Evolutionary conservation across 2,329 filamentous ascomycete species (phyloP).

Genomic region (Aspergillus sp.): DNA sequence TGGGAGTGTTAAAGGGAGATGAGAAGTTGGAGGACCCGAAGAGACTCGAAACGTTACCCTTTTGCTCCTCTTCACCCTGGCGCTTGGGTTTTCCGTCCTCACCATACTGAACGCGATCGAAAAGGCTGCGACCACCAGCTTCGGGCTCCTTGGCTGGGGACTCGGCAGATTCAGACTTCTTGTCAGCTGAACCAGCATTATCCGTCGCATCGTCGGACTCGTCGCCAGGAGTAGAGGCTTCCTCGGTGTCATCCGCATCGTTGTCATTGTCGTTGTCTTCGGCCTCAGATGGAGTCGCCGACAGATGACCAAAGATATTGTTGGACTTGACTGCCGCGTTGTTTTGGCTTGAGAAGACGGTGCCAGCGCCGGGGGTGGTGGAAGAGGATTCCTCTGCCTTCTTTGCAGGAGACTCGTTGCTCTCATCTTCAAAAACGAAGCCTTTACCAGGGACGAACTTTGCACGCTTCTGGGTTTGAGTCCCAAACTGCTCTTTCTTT

Average conservation of each 20-base stretch:
- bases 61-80: slow-evolving; percentile 21
- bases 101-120: slow-evolving; percentile 36
- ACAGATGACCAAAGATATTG: slow-evolving; percentile 43
- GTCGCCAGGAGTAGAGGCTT: slow-evolving; percentile 25
- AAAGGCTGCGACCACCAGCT: slow-evolving; percentile 36
- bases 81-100: slow-evolving; percentile 29
- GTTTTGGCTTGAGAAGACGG: slow-evolving; percentile 31
- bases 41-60: slow-evolving; percentile 22
- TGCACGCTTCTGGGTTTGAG: slow-evolving; percentile 35
- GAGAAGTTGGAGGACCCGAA: slow-evolving; percentile 29
- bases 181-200: slow-evolving; percentile 11
- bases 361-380: slow-evolving; percentile 13
- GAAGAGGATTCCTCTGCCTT: slow-evolving; percentile 21
- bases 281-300: slow-evolving; percentile 31
- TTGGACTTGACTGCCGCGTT: slow-evolving; percentile 31
- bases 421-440: slow-evolving; percentile 34
- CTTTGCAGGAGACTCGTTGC: slow-evolving; percentile 22
- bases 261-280: slow-evolving; percentile 24
- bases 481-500: slow-evolving; percentile 46
- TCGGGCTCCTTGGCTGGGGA: slow-evolving; percentile 23
- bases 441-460: slow-evolving; percentile 36
- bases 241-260: slow-evolving; percentile 31
- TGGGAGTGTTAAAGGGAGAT: slow-evolving; percentile 28
- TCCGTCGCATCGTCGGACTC: slow-evolving; percentile 23
- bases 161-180: slow-evolving; percentile 20